Base-by-base conservation (phyloP, 2,329 filamentous ascomycete species). In the Hypoxylon sp. region DNA sequence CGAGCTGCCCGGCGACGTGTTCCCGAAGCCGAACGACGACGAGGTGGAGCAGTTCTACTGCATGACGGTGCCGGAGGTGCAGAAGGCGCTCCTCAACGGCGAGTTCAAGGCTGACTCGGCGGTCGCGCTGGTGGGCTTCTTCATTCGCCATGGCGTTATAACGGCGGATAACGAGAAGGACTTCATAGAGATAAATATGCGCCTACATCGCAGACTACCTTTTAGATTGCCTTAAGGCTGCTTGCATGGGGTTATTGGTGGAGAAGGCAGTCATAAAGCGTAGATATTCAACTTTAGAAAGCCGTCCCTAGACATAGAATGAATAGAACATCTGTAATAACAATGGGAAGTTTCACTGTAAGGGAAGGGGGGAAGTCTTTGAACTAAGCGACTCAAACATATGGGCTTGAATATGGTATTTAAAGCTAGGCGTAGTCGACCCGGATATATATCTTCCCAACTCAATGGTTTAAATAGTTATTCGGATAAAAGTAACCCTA, bases 21-120 rank as follows among this genome's bases (percentile, higher is more conserved):
- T 87, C 28, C 90, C 89, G 0, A 85, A 82, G 67, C 91, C 92
- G 0, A 84, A 87, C 10, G 93, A 96, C 73, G 87, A 89, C 26
- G 93, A 97, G 78, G 92, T 96, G 0, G 87, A 91, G 63, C 85
- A 86, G 64, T 97, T 96, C 73, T 80, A 85, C 67, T 79, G 94
- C 67, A 87, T 89, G 87, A 83, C 77, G 8, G 80, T 93, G 10
- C 74, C 75, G 0, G 79, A 85, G 71, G 86, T 94, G 4, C 82
- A 87, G 73, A 73, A 79, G 55, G 86, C 87, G 1, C 81, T 97
- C 80, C 77, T 82, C 17, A 80, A 80, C 15, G 88, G 88, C 2
- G 87, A 92, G 74, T 97, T 96, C 79, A 97, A 97, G 81, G 90
- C 93, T 0, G 95, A 96, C 72, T 93, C 92, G 70, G 89, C 90